Evolutionary conservation across 805 yeast species (phyloP).

Genomic region (Candida multigemmis): DNA sequence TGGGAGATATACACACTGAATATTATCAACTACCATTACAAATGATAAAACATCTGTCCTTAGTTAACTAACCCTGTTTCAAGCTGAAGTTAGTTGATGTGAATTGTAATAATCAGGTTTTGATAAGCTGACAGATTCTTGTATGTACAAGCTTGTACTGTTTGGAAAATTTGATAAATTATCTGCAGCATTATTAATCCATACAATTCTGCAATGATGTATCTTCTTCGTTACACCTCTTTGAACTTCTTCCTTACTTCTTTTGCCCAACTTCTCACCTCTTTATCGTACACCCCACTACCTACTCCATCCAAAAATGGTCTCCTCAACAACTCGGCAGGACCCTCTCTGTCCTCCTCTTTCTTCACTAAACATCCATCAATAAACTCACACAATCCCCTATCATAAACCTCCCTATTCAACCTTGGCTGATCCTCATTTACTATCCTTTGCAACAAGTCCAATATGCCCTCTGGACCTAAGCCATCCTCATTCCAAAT

Average conservation of each 20-base stretch:
- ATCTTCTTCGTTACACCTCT: constrained; percentile 8
- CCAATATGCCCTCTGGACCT: constrained; percentile 79
- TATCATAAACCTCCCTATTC: constrained; percentile 29
- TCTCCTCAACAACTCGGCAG: constrained; percentile 49
- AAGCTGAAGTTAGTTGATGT: too few species aligned
- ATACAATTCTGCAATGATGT: too few species aligned
- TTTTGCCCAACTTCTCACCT: constrained; percentile 33
- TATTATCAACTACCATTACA: too few species aligned
- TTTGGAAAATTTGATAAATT: too few species aligned
- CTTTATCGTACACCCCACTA: constrained; percentile 23
- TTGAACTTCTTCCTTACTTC: constrained; percentile 23
- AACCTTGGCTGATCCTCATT: constrained; percentile 85
- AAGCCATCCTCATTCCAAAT: constrained; percentile 59
- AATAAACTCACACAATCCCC: constrained; percentile 56
- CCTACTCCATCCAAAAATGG: constrained; percentile 21
- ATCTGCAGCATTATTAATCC: too few species aligned
- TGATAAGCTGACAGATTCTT: too few species aligned
- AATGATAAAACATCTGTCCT: too few species aligned
- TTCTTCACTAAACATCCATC: constrained; percentile 68
- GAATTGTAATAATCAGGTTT: too few species aligned
- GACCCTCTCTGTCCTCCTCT: constrained; percentile 57
- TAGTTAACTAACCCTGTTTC: too few species aligned
- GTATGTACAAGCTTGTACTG: too few species aligned
- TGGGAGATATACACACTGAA: too few species aligned
- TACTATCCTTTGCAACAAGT: constrained; percentile 84